A percentile compares a stretch with the other conserved stretches of the same genome.
phyloP scores from a whole-genome alignment of 2,329 filamentous ascomycete species.

The Fusarium clavum region DNA sequence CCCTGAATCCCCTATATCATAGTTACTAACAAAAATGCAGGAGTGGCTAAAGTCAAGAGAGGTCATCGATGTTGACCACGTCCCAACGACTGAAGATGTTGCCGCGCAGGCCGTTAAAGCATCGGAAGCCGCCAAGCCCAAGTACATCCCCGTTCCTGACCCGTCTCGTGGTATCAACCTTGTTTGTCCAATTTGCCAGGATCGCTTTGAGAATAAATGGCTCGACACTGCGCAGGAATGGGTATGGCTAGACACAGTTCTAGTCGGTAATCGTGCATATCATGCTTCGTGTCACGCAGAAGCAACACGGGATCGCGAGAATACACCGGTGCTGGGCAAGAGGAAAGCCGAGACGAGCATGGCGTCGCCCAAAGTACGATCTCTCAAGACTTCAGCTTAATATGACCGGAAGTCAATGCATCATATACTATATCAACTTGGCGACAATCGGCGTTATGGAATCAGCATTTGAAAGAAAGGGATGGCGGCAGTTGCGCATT shows the following conservation, averaged over 20 bases:
- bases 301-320: constrained; percentile 73
- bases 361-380: constrained; percentile 53
- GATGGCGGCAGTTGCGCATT: constrained; percentile 30
- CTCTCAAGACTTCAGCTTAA: constrained; percentile 52
- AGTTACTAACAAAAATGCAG: constrained; percentile 56
- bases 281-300: constrained; percentile 92
- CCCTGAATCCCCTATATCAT: not conserved
- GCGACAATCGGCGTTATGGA: constrained; percentile 37
- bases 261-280: constrained; percentile 82
- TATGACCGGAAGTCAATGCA: not conserved
- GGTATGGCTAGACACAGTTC: constrained; percentile 92
- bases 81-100: constrained; percentile 50
- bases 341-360: constrained; percentile 76
- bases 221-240: constrained; percentile 94
- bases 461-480: constrained; percentile 18
- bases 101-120: constrained; percentile 52
- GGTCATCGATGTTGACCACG: constrained; percentile 73
- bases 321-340: constrained; percentile 72
- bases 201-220: constrained; percentile 93
- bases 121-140: constrained; percentile 61
- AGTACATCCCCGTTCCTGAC: constrained; percentile 87
- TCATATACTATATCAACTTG: constrained; percentile 10
- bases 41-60: constrained; percentile 93
- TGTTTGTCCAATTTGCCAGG: constrained; percentile 93
- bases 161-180: constrained; percentile 79